These are phyloP conservation scores for Trypanosoma scelopori DNA, from an alignment of 208 protist genomes.

Conservation along the genomic window DNA sequence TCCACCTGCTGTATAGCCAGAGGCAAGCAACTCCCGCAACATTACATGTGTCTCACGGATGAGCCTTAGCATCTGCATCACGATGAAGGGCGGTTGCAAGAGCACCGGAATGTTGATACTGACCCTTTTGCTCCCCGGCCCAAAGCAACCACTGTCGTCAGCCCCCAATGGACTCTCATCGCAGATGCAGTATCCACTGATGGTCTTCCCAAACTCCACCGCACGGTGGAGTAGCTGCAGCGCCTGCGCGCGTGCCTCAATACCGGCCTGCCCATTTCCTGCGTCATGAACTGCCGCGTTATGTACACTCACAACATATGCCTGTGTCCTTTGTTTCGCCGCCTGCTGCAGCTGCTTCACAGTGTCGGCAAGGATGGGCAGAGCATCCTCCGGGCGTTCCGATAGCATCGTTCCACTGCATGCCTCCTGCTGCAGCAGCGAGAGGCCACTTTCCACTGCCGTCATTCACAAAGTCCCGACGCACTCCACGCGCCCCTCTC, in stretches of 20 bases:
- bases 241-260: neutral
- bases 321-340: constrained; percentile 10
- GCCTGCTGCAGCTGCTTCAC: constrained; percentile 12
- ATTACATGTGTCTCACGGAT: constrained; percentile 17
- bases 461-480: constrained; percentile 5
- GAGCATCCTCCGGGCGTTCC: neutral
- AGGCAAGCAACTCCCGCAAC: constrained; percentile 13
- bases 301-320: neutral
- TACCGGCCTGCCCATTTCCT: neutral
- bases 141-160: neutral
- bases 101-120: neutral
- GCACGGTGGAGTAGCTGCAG: constrained; percentile 5
- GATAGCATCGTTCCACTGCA: neutral
- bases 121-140: neutral
- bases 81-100: constrained; percentile 13
- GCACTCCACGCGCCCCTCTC: neutral
- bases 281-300: neutral
- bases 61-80: constrained; percentile 11
- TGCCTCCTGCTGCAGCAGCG: neutral
- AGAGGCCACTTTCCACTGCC: neutral
- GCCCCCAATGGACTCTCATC: neutral
- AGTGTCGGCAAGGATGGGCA: neutral
- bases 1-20: neutral
- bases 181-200: neutral
- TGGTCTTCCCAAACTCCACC: neutral